phyloP scores from a whole-genome alignment of 495 filamentous ascomycete species.

The Penicillium arizonense region DNA sequence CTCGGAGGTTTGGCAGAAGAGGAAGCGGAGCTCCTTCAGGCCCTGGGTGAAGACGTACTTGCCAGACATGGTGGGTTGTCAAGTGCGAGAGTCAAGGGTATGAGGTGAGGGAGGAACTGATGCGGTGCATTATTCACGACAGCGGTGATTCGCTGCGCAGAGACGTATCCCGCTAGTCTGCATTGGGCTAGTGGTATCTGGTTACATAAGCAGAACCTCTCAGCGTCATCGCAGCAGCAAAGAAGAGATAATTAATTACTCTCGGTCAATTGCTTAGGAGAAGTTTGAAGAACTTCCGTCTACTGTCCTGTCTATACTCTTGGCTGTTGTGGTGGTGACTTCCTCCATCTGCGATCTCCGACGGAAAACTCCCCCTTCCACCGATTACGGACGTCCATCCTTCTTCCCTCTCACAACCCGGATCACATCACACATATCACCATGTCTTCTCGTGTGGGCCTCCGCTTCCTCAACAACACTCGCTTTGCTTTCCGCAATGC shows the following conservation, averaged over 20 bases:
- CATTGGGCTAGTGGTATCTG: constrained; percentile 12
- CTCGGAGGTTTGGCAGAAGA: constrained; percentile 91
- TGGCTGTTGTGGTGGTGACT: constrained; percentile 6
- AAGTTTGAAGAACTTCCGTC: background rate
- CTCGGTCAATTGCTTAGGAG: background rate
- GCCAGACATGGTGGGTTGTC: constrained; percentile 65
- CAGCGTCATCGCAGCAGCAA: constrained; percentile 10
- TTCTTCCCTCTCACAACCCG: constrained; percentile 20
- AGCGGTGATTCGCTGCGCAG: constrained; percentile 26
- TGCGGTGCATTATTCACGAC: constrained; percentile 25
- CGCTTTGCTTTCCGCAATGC: constrained; percentile 54
- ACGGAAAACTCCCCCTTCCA: constrained; percentile 23
- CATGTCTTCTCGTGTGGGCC: constrained; percentile 48
- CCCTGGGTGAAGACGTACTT: constrained; percentile 88
- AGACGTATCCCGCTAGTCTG: constrained; percentile 17
- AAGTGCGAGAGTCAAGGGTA: background rate
- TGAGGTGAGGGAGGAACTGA: constrained; percentile 2
- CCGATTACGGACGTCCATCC: constrained; percentile 25
- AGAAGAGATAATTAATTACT: background rate
- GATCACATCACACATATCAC: constrained; percentile 24
- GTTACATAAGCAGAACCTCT: constrained; percentile 36
- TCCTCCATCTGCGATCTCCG: background rate
- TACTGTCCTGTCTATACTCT: background rate
- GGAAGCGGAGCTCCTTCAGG: constrained; percentile 94
- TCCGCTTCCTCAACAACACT: constrained; percentile 49